Evolutionary conservation across 2,329 filamentous ascomycete genomes (phyloP), one percentile per base, ranked within the genome.

Genomic region (Botryotinia convoluta): DNA sequence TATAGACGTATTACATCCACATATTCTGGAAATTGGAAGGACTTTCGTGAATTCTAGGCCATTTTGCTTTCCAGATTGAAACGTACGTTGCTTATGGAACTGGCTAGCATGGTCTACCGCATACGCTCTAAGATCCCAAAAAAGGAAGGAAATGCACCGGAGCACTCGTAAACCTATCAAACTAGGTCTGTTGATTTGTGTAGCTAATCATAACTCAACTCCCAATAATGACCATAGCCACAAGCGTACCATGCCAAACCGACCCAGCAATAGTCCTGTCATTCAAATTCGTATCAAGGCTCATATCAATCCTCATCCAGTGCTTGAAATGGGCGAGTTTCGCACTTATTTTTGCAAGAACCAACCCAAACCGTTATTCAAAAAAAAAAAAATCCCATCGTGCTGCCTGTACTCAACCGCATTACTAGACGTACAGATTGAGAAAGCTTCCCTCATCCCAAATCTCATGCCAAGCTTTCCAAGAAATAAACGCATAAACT

Each of bases 321-420:
- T 6, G 26, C 26, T n/a, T 2, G 12, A 12, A 16, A 51, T 5
- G 26, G 2, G 26, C 26, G 5, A n/a, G 0, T 14, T 14, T n/a
- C 4, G 26, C 2, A 51, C 12, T 3, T 14, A 3, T n/a, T n/a
- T 16, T 3, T 51, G 26, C 48, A 16, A n/a, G 10, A 51, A 1
- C 22, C 22, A 51, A 51, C 20, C 44, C 45, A 44, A 44, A n/a
- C n/a, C n/a, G n/a, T n/a, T n/a, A n/a, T n/a, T n/a, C n/a, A n/a
- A n/a, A n/a, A n/a, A n/a, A 44, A 42, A 42, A 18, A 18, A 44
- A 44, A 44, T 44, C 16, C 44, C 22, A 48, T 48, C 12, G 12
- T 5, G 10, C 1, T 51, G 6, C 10, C 48, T 26, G 2, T n/a
- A 51, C 48, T 10, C 48, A 51, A 16, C 26, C 48, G 10, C 48